Evolutionary conservation across 169 alveolate species (phyloP), one percentile per base, ranked within the genome.

Genomic region (Cryptosporidium sp.): DNA sequence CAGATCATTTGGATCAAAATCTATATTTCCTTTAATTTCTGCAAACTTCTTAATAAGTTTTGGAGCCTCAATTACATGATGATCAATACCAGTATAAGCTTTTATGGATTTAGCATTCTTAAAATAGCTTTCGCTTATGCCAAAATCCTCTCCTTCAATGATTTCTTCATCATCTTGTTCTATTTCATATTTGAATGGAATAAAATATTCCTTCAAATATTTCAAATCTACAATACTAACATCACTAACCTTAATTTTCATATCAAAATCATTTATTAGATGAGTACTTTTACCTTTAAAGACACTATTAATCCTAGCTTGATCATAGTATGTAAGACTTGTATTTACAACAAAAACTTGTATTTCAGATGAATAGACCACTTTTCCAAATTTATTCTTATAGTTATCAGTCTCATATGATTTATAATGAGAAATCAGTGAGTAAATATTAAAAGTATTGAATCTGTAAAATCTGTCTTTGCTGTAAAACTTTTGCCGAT

Each of bases 381-480:
- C 12, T 29, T 37, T 16, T 21, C 43, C 50, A 65, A 35, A 65
- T 65, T 33, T 65, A 12, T 29, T 69, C 65, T 9, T 41, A 31
- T 18, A 16, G 35, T 18, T 35, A 35, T 33, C 37, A 26, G 14
- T 59, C 6, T 73, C 70, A n/a, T 23, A 73, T 37, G 86, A 73
- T 41, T 73, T 73, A 58, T 37, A 73, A 41, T 73, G 86, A 12
- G 86, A 73, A 31, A 73, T 59, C 21, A 73, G 29, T 9, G 86
- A 73, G 52, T 73, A 73, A 18, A 55, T 33, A 69, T 58, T 23
- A 29, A 58, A 41, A n/a, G 35, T 31, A 51, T 41, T 21, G n/a
- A 73, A 31, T 55, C 86, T 73, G 59, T 73, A 73, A 31, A 73
- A 73, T 59, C 51, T 73, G 14, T 73, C 86, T 26, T 73, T 73